Percentiles rank a stretch among this genome's conserved stretches.
Conservation (phyloP, 306 rosid genomes). For the Cicer yamashitae region DNA sequence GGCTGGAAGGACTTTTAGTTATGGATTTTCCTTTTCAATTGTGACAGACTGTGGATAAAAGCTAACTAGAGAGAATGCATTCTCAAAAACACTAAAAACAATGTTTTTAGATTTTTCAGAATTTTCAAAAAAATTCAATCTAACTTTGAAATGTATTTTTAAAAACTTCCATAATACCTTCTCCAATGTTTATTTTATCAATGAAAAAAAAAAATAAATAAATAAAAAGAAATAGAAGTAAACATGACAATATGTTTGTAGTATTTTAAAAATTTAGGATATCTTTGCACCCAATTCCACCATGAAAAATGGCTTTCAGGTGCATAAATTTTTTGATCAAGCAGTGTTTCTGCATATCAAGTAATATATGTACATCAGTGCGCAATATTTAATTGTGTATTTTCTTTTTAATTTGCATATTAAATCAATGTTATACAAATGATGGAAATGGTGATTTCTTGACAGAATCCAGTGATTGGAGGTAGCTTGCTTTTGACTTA, state of each 20-base stretch:
- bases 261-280: conserved; percentile 1
- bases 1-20: no score
- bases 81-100: no score
- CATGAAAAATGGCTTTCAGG: conserved; percentile 24
- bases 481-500: conserved; percentile 91
- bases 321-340: not conserved
- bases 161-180: no score
- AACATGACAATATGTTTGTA: not conserved
- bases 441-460: conserved; percentile 38
- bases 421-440: conserved; percentile 9
- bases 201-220: no score
- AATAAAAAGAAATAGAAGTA: no score
- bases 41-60: no score
- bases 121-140: no score
- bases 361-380: conserved; percentile 16
- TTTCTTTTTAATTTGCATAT: conserved; percentile 25
- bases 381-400: conserved; percentile 1
- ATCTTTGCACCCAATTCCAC: not conserved
- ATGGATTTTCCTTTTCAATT: no score
- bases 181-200: no score
- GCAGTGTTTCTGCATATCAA: not conserved
- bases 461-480: conserved; percentile 84
- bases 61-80: no score
- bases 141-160: no score
- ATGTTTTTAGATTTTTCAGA: no score